Conservation (phyloP, 139 green algal genomes). For the Chlamydomonas asymmetrica region DNA sequence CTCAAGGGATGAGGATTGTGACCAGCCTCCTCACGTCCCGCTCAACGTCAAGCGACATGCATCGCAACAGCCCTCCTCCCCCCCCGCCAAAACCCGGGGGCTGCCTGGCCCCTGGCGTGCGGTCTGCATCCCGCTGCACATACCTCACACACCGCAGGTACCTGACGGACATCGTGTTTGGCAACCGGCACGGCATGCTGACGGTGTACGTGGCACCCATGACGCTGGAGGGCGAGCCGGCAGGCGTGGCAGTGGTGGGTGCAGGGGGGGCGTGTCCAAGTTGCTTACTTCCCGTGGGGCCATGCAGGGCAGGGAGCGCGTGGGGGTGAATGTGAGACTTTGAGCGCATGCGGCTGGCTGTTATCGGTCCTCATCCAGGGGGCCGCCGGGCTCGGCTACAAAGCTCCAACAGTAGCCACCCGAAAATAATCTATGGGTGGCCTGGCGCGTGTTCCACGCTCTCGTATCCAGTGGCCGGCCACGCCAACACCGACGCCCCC, state of each 20-base stretch:
- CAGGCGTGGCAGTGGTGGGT: constrained; percentile 57
- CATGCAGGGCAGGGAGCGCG: no score
- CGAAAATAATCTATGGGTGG: background rate
- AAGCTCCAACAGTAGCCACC: background rate
- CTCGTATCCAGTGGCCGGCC: no score
- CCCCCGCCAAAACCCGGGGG: no score
- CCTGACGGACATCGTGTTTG: constrained; percentile 89
- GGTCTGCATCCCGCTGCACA: no score
- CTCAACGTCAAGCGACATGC: no score
- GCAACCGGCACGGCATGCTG: constrained; percentile 86
- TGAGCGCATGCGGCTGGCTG: background rate
- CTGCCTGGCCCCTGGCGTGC: no score
- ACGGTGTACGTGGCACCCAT: constrained; percentile 79
- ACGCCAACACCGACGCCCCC: no score
- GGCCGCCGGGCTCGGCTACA: background rate
- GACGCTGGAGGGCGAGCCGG: constrained; percentile 67
- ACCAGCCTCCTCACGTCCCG: no score
- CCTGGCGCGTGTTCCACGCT: background rate
- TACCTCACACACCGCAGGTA: no score
- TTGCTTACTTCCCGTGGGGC: background rate
- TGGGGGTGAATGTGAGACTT: background rate
- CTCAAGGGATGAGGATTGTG: no score
- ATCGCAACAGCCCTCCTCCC: no score
- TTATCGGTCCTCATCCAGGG: background rate
- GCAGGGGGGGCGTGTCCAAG: no score